Evolutionary conservation across 75 land plant genomes (phyloP), one percentile per base, ranked within the genome.

Genomic region (Picea sitchensis): DNA sequence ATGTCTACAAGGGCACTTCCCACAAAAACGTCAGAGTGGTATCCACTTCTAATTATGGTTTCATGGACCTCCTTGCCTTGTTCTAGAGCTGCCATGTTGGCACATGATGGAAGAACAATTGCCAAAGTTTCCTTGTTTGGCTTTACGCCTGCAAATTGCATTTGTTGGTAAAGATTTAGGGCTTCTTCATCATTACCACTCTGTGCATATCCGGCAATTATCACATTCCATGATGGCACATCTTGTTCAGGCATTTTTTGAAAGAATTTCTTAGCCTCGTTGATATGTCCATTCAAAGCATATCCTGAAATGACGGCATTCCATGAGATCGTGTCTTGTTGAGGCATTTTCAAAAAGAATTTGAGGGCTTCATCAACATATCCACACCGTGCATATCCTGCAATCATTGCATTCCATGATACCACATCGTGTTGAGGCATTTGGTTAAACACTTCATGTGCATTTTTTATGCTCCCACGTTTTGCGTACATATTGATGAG

Each of bases 401-500:
- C 47, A 41, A 73, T 5, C 75, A 73, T 73, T 17, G 75, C 57
- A 51, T 73, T 73, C 14, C n/a, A 61, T 17, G 62, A 15, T 3
- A 61, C 62, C 17, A 61, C 17, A 61, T 61, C n/a, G 4, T 20
- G 17, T 20, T 17, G 62, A 61, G 62, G 62, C 62, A 61, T 61
- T 61, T 20, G 17, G n/a, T 11, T 20, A 61, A 61, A 92, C 3
- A 87, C 59, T 73, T 30, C 20, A 21, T 59, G 9, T 12, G 87
- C 92, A n/a, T 57, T 31, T 14, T 76, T 72, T 15, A 88, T 61
- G 51, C 65, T 58, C 34, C 65, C 14, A 63, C 78, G 81, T 62
- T 92, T 92, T 73, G 87, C 84, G 41, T 90, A 92, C 26, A 85
- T 76, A 51, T 90, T 90, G 32, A 92, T 15, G 64, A 92, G 79